These are phyloP conservation scores for Suillus subluteus DNA, from an alignment of 768 basidiomycete species.

Conservation along the genomic window DNA sequence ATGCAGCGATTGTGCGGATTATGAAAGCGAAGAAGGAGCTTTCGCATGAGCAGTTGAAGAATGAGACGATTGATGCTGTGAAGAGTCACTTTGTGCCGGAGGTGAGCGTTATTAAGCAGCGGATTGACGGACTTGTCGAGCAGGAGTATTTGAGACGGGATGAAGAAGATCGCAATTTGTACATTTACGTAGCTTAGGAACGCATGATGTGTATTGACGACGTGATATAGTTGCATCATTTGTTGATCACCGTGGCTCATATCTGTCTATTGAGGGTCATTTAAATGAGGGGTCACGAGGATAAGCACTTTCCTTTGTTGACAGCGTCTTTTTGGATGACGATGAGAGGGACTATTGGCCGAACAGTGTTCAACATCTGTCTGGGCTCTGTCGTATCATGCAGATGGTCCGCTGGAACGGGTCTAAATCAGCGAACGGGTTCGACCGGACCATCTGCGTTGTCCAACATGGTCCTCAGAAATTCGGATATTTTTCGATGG, in stretches of 20 bases:
- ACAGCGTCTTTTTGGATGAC: background rate
- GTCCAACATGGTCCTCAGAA: constrained; percentile 58
- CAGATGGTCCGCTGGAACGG: background rate
- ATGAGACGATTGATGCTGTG: constrained; percentile 84
- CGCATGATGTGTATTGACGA: background rate
- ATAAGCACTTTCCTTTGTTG: background rate
- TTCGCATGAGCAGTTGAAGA: constrained; percentile 76
- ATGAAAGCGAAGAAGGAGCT: constrained; percentile 94
- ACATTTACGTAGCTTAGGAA: constrained; percentile 78
- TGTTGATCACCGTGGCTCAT: constrained; percentile 36
- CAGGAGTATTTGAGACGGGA: constrained; percentile 84
- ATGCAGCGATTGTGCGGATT: constrained; percentile 95
- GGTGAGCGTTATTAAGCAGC: constrained; percentile 82
- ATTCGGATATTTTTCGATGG: constrained; percentile 61
- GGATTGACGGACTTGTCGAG: constrained; percentile 83
- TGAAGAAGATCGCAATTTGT: constrained; percentile 68
- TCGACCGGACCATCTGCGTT: constrained; percentile 44
- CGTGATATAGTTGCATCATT: constrained; percentile 54
- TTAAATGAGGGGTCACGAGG: background rate
- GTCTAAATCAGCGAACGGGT: background rate
- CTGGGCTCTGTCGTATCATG: background rate
- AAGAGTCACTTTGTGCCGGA: constrained; percentile 87
- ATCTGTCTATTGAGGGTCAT: background rate
- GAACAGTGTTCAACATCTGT: background rate
- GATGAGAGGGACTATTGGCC: background rate